Evolutionary conservation across 129 eudicot species (phyloP), one percentile per base, ranked within the genome.

Genomic region (Escallonia herrerae): DNA sequence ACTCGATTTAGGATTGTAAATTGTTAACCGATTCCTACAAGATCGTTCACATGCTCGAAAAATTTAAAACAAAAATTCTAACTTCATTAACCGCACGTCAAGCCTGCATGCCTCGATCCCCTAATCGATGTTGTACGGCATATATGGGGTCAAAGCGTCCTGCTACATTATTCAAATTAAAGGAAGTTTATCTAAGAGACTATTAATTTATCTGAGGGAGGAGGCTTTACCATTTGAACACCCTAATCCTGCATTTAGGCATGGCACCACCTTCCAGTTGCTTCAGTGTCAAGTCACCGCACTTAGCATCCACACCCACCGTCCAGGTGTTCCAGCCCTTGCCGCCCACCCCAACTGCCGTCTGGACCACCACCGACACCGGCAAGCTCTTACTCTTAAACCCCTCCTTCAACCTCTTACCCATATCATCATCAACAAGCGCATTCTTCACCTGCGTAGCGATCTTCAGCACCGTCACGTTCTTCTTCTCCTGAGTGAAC

Each of bases 401-500:
- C 57, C 67, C 65, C 3, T 33, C 22, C 6, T 38, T 14, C 56
- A 77, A 6, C 38, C 6, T 48, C 12, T 33, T 39, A 8, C 69
- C 77, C 46, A n/a, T 43, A 4, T 56, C 22, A 2, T n/a, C 15
- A 22, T 53, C 73, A 3, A 66, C 8, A 49, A 61, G 5, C 60
- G 13, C 11, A 2, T 66, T 53, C 14, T 40, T 38, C 45, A 43
- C 70, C 58, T 54, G 33, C 10, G 42, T 45, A 15, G 45, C 8
- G 10, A 66, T 14, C 65, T 62, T 77, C 49, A 77, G 22, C 15
- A 42, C 14, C 12, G 65, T 77, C 59, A 59, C 63, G 41, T 66
- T 72, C 43, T 67, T 55, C 60, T 14, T 65, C 43, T 41, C 70
- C 48, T 77, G 77, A 0, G 8, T 51, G 6, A 77, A 77, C 54